A percentile compares a stretch with the other conserved stretches of the same genome.
These are phyloP conservation scores for Ceratobasidium sp. DNA, from an alignment of 1,284 basidiomycete genomes.

Conservation along the genomic window DNA sequence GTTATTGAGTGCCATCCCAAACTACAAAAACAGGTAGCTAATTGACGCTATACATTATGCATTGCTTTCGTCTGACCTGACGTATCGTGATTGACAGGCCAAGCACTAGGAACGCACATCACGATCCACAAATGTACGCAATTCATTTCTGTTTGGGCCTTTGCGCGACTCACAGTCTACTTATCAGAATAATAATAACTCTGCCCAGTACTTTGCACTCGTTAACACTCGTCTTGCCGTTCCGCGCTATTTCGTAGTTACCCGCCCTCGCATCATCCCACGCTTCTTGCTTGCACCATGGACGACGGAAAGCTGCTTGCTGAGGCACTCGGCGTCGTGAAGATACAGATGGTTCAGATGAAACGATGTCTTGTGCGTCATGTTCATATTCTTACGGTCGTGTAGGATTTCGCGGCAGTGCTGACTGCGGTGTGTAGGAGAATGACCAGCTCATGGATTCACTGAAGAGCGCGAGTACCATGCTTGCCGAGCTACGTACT, in stretches of 20 bases:
- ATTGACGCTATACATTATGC: too few species aligned
- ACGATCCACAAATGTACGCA: constrained; percentile 1
- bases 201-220: not conserved
- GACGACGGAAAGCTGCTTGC: constrained; percentile 77
- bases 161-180: not conserved
- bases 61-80: not conserved
- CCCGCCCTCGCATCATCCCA: constrained; percentile 28
- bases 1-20: too few species aligned
- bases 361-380: constrained; percentile 86
- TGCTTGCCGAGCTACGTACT: constrained; percentile 94
- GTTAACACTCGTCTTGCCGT: not conserved
- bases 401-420: not conserved
- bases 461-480: constrained; percentile 92
- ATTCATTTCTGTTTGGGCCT: not conserved
- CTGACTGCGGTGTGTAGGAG: constrained; percentile 67
- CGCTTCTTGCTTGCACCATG: constrained; percentile 23
- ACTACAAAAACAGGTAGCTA: too few species aligned
- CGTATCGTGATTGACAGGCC: constrained; percentile 11
- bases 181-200: constrained; percentile 3
- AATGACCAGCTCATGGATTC: constrained; percentile 97
- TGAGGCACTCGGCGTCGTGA: constrained; percentile 87
- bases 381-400: constrained; percentile 47
- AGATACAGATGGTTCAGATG: constrained; percentile 94
- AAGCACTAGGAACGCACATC: constrained; percentile 9
- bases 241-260: not conserved